phyloP scores from a whole-genome alignment of 176 grass and related monocot genomes.

The Melocanna baccifera region DNA sequence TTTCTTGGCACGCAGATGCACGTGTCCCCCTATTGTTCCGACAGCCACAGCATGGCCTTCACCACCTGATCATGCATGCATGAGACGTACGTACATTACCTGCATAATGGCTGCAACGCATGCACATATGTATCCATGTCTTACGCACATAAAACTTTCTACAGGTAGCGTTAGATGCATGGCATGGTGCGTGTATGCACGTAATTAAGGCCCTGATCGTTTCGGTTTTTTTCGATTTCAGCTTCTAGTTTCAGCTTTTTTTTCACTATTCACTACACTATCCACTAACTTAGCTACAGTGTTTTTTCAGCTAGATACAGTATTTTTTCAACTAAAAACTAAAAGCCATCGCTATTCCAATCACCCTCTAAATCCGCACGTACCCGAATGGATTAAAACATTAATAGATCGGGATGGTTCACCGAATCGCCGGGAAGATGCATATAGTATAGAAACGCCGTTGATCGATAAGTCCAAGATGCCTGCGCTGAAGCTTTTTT shows the following conservation, averaged over 20 bases:
- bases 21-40: neutral
- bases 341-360: too few species aligned
- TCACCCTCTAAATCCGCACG: too few species aligned
- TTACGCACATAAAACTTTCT: neutral
- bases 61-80: neutral
- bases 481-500: neutral
- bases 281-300: too few species aligned
- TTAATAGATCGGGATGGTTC: conserved; percentile 1
- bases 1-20: neutral
- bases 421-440: neutral
- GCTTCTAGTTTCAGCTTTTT: too few species aligned
- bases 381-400: neutral
- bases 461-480: neutral
- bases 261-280: too few species aligned
- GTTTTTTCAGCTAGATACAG: too few species aligned
- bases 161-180: neutral
- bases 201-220: too few species aligned
- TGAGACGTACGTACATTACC: neutral
- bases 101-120: neutral
- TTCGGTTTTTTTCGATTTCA: too few species aligned
- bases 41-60: neutral
- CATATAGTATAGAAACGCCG: too few species aligned
- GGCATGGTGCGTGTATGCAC: neutral
- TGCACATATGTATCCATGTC: neutral
- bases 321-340: too few species aligned